These are phyloP conservation scores for Mayamaea pseudoterrestris DNA, from an alignment of 108 stramenopile genomes.

Conservation along the genomic window DNA sequence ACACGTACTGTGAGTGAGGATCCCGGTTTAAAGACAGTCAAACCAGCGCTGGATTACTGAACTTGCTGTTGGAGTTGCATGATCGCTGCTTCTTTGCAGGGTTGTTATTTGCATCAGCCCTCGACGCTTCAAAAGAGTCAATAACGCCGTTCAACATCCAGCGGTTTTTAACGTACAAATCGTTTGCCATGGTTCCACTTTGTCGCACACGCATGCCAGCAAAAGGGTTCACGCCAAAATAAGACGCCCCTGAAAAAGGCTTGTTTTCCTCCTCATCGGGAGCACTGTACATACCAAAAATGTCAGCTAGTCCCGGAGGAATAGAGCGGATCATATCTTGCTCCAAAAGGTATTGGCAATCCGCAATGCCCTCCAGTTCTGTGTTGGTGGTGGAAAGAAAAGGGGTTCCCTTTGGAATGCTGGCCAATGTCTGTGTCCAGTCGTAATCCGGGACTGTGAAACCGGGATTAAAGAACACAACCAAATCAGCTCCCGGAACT, in stretches of 20 bases:
- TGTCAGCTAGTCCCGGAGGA: conserved; percentile 20
- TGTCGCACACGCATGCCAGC: conserved; percentile 68
- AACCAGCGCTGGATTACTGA: conserved; percentile 39
- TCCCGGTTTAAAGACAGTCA: too few relatives aligned
- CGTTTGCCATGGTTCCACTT: conserved; percentile 85
- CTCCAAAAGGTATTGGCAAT: conserved; percentile 55
- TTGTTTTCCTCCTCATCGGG: conserved; percentile 9
- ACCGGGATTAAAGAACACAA: conserved; percentile 83
- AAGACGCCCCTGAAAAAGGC: conserved; percentile 13
- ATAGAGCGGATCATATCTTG: conserved; percentile 28
- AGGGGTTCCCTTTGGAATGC: conserved; percentile 28
- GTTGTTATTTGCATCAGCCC: not conserved
- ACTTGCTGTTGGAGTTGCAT: conserved; percentile 16
- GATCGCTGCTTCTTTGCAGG: conserved; percentile 1
- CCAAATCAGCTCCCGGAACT: conserved; percentile 38
- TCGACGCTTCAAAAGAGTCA: conserved; percentile 9
- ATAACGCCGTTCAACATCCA: conserved; percentile 75
- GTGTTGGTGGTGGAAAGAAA: conserved; percentile 82
- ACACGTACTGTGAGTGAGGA: too few relatives aligned
- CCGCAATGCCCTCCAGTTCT: conserved; percentile 74
- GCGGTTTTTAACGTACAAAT: conserved; percentile 76
- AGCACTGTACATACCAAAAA: conserved; percentile 12
- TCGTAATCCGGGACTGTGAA: conserved; percentile 80
- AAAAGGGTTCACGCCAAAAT: conserved; percentile 73
- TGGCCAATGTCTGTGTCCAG: conserved; percentile 50